Percentiles rank a stretch among this genome's conserved stretches.
phyloP scores from a whole-genome alignment of 176 grass and related monocot genomes.

The Tillandsia leiboldiana region DNA sequence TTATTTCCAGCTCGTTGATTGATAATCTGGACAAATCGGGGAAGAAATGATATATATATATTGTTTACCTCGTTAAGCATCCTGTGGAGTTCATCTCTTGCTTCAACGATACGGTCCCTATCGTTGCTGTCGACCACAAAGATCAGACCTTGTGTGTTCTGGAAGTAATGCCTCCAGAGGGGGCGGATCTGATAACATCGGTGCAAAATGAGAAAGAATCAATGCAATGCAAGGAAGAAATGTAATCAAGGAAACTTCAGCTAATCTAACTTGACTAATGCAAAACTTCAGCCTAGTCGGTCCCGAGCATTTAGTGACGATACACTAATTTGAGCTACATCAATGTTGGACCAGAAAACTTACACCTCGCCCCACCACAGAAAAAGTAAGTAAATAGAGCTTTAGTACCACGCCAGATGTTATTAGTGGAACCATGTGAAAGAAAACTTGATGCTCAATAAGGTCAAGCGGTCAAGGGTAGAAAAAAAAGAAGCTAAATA shows the following conservation, averaged over 20 bases:
- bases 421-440: neutral
- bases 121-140: slow-evolving; percentile 16
- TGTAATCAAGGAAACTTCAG: neutral
- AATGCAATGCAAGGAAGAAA: neutral
- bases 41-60: neutral
- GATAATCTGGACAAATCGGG: neutral
- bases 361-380: neutral
- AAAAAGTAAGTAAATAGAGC: neutral
- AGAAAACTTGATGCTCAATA: neutral
- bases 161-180: slow-evolving; percentile 10
- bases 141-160: slow-evolving; percentile 13
- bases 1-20: neutral
- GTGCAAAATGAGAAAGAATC: neutral
- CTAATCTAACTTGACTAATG: neutral
- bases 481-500: neutral
- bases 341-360: neutral
- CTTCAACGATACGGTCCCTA: slow-evolving; percentile 11
- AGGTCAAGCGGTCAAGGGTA: neutral
- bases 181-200: slow-evolving; percentile 4
- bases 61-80: slow-evolving; percentile 11
- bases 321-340: no score
- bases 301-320: neutral
- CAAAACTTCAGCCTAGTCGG: neutral
- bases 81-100: slow-evolving; percentile 12
- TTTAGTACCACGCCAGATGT: neutral